phyloP scores from a whole-genome alignment of 805 yeast species.

The Kluyveromyces siamensis region DNA sequence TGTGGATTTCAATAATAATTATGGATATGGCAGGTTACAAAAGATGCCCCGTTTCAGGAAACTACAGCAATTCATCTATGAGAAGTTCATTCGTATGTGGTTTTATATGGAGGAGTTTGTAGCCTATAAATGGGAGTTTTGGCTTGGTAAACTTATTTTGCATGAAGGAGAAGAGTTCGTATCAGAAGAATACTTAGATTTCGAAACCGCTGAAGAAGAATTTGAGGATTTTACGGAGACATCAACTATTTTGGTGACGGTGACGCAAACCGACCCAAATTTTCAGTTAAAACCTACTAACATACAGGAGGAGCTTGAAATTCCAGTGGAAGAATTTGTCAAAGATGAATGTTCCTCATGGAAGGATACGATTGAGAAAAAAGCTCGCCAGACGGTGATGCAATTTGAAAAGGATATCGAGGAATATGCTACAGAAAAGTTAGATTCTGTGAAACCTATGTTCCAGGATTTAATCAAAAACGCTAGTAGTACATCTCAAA shows the following conservation, averaged over 20 bases:
- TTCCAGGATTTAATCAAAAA: conserved; percentile 30
- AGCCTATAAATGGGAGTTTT: not conserved
- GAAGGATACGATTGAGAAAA: conserved; percentile 30
- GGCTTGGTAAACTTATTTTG: not conserved
- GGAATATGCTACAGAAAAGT: conserved; percentile 20
- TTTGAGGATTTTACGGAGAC: conserved; percentile 8
- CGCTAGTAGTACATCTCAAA: conserved; percentile 21
- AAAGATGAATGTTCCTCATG: conserved; percentile 31
- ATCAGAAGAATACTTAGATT: not conserved
- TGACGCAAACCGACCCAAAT: conserved; percentile 9
- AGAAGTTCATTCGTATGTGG: not conserved
- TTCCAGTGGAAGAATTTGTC: conserved; percentile 17
- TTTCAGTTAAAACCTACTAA: conserved; percentile 6
- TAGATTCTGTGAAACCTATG: conserved; percentile 21
- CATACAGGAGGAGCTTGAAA: conserved; percentile 5
- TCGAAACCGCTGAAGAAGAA: not conserved
- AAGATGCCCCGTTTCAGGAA: not conserved
- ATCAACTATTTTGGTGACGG: conserved; percentile 14
- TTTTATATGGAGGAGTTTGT: not conserved
- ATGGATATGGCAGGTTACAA: not conserved
- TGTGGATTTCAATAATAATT: not conserved
- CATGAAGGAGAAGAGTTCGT: conserved; percentile 9
- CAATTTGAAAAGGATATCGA: conserved; percentile 33
- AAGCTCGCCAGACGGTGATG: conserved; percentile 31
- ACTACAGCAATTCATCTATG: not conserved